Percentiles rank a stretch among this genome's conserved stretches.
phyloP scores from a whole-genome alignment of 2,329 filamentous ascomycete genomes.

The Paecilomyces sp. region DNA sequence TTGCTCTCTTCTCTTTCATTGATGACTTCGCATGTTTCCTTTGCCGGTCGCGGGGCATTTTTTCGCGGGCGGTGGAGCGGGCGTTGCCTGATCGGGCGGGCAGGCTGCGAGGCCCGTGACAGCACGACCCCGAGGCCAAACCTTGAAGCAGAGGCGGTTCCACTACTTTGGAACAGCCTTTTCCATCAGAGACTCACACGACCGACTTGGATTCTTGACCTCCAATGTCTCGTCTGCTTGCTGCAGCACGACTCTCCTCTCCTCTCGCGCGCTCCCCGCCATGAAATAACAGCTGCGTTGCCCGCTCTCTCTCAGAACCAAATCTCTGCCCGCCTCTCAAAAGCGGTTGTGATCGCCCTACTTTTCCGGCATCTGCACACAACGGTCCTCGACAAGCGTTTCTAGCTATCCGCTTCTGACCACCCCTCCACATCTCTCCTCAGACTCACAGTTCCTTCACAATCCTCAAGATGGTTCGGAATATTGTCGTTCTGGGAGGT shows the following conservation, averaged over 20 bases:
- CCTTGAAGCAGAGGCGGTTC: conserved; percentile 15
- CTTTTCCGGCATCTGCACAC: conserved; percentile 1
- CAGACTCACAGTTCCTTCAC: conserved; percentile 4
- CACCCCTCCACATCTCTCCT: conserved; percentile 5
- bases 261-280: conserved; percentile 16
- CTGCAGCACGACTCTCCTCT: conserved; percentile 6
- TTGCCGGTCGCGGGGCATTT: conserved; percentile 17
- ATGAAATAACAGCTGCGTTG: conserved; percentile 26
- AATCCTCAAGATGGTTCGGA: conserved; percentile 68
- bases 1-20: not conserved
- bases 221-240: conserved; percentile 2
- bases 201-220: conserved; percentile 17
- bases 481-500: conserved; percentile 88
- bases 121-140: conserved; percentile 19
- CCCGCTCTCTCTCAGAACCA: conserved; percentile 2
- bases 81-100: conserved; percentile 16
- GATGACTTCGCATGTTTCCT: conserved; percentile 1
- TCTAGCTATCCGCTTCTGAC: conserved; percentile 9
- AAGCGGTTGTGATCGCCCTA: conserved; percentile 2
- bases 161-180: conserved; percentile 27
- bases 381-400: conserved; percentile 6
- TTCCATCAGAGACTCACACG: conserved; percentile 28
- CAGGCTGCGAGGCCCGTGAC: conserved; percentile 18
- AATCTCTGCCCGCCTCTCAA: conserved; percentile 1
- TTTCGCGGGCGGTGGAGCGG: conserved; percentile 4